These are phyloP conservation scores for Calonectria fujianensis DNA, from an alignment of 2,329 filamentous ascomycete species.

Conservation along the genomic window DNA sequence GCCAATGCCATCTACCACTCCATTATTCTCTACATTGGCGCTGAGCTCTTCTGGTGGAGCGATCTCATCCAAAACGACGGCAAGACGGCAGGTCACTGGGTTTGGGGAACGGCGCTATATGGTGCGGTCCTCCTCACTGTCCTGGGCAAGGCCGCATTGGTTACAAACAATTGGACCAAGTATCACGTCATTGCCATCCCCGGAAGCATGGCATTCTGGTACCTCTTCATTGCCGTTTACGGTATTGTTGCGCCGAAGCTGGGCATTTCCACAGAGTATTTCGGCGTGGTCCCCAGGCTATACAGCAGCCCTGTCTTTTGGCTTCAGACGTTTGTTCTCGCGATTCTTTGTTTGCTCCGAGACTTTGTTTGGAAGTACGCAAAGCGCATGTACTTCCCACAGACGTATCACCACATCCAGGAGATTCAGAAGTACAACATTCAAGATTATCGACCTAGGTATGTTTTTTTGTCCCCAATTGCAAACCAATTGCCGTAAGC, in stretches of 20 bases:
- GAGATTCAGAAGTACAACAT: slow-evolving; percentile 99
- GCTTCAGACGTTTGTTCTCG: slow-evolving; percentile 88
- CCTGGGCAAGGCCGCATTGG: slow-evolving; percentile 93
- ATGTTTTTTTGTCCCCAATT: slow-evolving; percentile 59
- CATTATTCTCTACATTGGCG: slow-evolving; percentile 91
- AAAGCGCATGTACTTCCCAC: slow-evolving; percentile 97
- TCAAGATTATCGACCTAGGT: slow-evolving; percentile 97
- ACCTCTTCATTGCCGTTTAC: slow-evolving; percentile 91
- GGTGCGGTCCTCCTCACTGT: slow-evolving; percentile 95
- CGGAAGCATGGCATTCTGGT: slow-evolving; percentile 93
- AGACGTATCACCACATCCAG: slow-evolving; percentile 98
- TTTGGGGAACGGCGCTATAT: slow-evolving; percentile 97
- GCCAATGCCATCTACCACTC: slow-evolving; percentile 97
- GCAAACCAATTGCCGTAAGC: neutral
- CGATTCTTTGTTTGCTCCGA: slow-evolving; percentile 86
- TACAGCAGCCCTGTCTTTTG: slow-evolving; percentile 92
- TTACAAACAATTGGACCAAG: slow-evolving; percentile 99
- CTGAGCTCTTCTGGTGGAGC: slow-evolving; percentile 85
- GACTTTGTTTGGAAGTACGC: slow-evolving; percentile 98
- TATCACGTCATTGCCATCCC: slow-evolving; percentile 97
- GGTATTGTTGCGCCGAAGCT: slow-evolving; percentile 89
- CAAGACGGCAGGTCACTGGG: slow-evolving; percentile 92
- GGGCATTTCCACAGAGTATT: slow-evolving; percentile 87
- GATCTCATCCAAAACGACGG: slow-evolving; percentile 89
- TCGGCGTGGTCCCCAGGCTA: slow-evolving; percentile 86